These are phyloP conservation scores for Nakazawaea sp. DNA, from an alignment of 805 yeast genomes.

Conservation along the genomic window DNA sequence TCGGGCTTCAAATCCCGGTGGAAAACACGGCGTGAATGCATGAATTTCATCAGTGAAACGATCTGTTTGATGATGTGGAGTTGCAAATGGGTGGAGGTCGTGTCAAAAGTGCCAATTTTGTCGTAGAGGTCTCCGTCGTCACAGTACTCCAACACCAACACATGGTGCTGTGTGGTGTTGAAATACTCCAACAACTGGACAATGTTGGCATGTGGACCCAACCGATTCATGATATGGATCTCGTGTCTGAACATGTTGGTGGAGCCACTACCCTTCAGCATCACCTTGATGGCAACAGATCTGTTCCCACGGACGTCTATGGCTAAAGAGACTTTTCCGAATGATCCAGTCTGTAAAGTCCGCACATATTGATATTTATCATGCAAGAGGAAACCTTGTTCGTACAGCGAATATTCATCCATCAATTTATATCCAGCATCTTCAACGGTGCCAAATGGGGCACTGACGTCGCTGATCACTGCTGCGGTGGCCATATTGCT, in stretches of 20 bases:
- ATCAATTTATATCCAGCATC: too few relatives aligned
- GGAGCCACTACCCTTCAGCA: constrained; percentile 37
- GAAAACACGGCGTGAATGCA: constrained; percentile 53
- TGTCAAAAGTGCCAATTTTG: constrained; percentile 22
- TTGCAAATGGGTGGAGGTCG: not conserved
- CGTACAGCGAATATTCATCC: constrained; percentile 34
- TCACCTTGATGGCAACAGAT: constrained; percentile 49
- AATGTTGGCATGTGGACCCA: constrained; percentile 44
- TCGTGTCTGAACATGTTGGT: constrained; percentile 49
- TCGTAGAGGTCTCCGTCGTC: constrained; percentile 65
- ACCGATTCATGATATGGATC: constrained; percentile 31
- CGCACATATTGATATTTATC: constrained; percentile 34
- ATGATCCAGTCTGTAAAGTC: constrained; percentile 51
- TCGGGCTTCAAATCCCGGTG: constrained; percentile 76
- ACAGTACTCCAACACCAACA: constrained; percentile 61
- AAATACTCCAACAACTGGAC: constrained; percentile 53
- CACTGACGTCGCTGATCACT: too few relatives aligned
- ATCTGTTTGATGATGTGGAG: constrained; percentile 10
- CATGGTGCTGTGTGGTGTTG: constrained; percentile 43
- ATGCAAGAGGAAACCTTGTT: constrained; percentile 28
- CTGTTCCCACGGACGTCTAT: constrained; percentile 24
- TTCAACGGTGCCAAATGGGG: too few relatives aligned
- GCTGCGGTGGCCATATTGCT: too few relatives aligned
- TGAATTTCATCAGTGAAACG: constrained; percentile 35
- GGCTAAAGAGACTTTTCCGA: constrained; percentile 55